Evolutionary conservation across 106 monocot species (phyloP), one percentile per base, ranked within the genome.

Genomic region (Vanilla planifolia): DNA sequence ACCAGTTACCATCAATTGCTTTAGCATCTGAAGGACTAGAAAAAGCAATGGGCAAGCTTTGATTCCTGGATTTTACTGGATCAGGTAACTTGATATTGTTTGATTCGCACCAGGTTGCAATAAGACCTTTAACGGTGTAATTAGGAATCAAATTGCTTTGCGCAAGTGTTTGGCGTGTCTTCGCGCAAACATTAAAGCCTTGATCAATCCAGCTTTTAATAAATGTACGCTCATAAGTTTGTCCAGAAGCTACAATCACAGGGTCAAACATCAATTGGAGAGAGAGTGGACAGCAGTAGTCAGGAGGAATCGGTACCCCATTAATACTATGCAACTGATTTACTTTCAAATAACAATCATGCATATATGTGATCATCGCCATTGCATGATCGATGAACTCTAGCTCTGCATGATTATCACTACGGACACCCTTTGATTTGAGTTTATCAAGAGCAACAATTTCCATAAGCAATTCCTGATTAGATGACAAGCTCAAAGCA

Each of bases 231-330:
- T 92, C 96, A 64, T 88, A 98, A 16, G 96, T 98, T 68, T 91
- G 96, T 28, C 91, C 96, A 20, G 96, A 98, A 39, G 81, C 80
- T 47, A 92, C 84, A 63, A 98, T 98, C 43, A 98, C 96, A 14
- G 96, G 96, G 55, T 98, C 96, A 50, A 84, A 81, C 96, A 98
- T 98, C 36, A 98, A 62, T 62, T 91, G 72, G 37, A 98, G 81
- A 21, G 96, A 98, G 27, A 98, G 76, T 0, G 96, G 84, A 36
- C 96, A 98, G 59, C 96, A 98, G 22, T 88, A 98, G 69, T 98
- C 87, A 48, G 79, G 41, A 47, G 96, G 91, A 62, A 91, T 79
- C 11, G 81, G 76, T 11, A 98, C 57, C 5, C 77, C 84, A 30
- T 90, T 79, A 25, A 81, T 88, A 48, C 74, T 91, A 15, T 72